Evolutionary conservation across 1,284 basidiomycete species (phyloP), one percentile per base, ranked within the genome.

Genomic region (Cryptococcus sp.): DNA sequence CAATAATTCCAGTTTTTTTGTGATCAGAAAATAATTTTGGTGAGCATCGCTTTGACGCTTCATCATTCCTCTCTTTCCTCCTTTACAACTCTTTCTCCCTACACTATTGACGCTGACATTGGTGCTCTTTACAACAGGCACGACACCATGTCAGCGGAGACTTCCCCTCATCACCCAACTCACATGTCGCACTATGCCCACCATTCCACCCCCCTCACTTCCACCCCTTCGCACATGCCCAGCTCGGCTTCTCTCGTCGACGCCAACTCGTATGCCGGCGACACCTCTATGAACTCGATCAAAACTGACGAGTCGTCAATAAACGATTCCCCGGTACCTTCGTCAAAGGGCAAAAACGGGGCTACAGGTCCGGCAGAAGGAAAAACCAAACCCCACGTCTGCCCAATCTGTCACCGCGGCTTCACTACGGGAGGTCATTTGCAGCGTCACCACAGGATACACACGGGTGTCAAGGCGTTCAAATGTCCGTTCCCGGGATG

Each of bases 401-500:
- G 75, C 57, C 67, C 66, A 26, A 70, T 72, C 40, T 76, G 74
- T 57, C 61, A 70, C 45, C 60, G 73, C 40, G 73, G 69, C 1
- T 78, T 76, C 57, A 75, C 76, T 25, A 75, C 75, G 8, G 74
- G 74, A 7, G 76, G 75, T 2, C 75, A 77, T 63, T 55, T 78
- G 46, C 74, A 76, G 59, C 59, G 76, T 46, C 74, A 76, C 63
- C 74, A 75, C 61, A 56, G 74, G 60, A 78, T 78, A 43, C 76
- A 76, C 55, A 76, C 74, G 3, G 74, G 76, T 44, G 75, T 76
- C 50, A 78, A 76, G 67, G 76, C 74, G 26, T 75, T 76, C 68
- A 74, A 72, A 61, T 78, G 74, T 60, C 76, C 75, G 7, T 76
- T 70, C 64, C 76, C 74, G 15, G 74, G 73, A 11, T 76, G 74